Evolutionary conservation across 768 basidiomycete genomes (phyloP).

Genomic region (Flagelloscypha sp.): DNA sequence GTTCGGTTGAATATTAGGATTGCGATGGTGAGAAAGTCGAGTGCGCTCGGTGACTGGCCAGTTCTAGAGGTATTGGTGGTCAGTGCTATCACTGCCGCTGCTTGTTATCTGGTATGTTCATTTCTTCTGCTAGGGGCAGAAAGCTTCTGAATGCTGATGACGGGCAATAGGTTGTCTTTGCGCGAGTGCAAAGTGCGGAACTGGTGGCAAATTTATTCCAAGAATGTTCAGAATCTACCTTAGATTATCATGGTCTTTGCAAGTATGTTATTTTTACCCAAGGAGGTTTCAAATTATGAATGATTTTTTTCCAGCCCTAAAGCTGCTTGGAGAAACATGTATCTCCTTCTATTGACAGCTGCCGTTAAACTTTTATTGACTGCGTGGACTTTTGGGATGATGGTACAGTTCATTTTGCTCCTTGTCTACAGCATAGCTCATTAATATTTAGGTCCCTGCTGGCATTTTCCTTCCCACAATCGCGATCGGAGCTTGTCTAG

Average conservation of each 20-base stretch:
- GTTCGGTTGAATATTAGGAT: conserved; percentile 60
- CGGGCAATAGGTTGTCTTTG: conserved; percentile 58
- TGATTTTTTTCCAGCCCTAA: conserved; percentile 36
- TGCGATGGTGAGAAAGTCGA: conserved; percentile 53
- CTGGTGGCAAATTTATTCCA: conserved; percentile 78
- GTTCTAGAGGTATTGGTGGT: conserved; percentile 55
- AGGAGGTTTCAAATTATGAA: conserved; percentile 1
- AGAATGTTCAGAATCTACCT: conserved; percentile 65
- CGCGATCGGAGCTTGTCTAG: conserved; percentile 64
- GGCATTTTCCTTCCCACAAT: conserved; percentile 75
- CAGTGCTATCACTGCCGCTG: conserved; percentile 59
- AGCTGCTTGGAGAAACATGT: conserved; percentile 60
- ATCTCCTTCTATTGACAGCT: conserved; percentile 56
- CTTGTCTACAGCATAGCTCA: conserved; percentile 1
- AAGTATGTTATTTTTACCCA: conserved; percentile 39
- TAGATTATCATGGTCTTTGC: conserved; percentile 73
- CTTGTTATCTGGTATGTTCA: conserved; percentile 53
- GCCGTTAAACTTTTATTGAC: conserved; percentile 53
- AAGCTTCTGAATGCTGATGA: not conserved
- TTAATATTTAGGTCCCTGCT: conserved; percentile 49
- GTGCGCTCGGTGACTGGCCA: conserved; percentile 50
- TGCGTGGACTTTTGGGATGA: conserved; percentile 76
- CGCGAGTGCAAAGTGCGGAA: conserved; percentile 68
- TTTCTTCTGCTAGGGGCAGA: conserved; percentile 1
- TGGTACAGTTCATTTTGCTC: conserved; percentile 34